Conservation (phyloP, 805 yeast genomes). For the Lachancea kluyveri region DNA sequence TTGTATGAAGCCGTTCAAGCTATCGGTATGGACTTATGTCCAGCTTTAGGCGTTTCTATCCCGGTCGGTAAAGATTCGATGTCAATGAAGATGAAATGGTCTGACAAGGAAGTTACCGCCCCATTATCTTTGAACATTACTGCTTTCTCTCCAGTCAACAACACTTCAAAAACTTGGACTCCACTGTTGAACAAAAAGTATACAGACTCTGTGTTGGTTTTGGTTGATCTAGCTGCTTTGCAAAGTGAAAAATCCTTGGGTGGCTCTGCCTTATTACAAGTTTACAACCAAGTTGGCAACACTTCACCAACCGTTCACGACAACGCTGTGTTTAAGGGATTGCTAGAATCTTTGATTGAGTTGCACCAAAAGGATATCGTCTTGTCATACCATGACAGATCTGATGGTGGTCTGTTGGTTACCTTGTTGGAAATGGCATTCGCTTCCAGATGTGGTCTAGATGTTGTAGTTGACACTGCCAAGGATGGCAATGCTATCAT, state of each 20-base stretch:
- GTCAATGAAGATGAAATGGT: constrained; percentile 99
- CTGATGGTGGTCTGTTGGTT: constrained; percentile 92
- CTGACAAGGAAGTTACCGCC: constrained; percentile 84
- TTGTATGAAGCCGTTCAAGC: constrained; percentile 97
- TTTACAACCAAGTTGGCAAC: constrained; percentile 80
- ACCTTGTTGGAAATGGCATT: constrained; percentile 93
- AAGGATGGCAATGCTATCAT: constrained; percentile 41
- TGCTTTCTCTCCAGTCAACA: constrained; percentile 80
- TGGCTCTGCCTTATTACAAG: constrained; percentile 94
- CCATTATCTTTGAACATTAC: constrained; percentile 89
- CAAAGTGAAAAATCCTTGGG: constrained; percentile 59
- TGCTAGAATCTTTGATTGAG: constrained; percentile 61
- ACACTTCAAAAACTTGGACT: constrained; percentile 92
- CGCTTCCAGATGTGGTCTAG: constrained; percentile 85
- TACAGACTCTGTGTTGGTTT: constrained; percentile 58
- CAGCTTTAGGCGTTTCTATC: constrained; percentile 81
- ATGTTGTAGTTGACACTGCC: constrained; percentile 39
- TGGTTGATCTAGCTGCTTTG: constrained; percentile 69
- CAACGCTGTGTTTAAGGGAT: constrained; percentile 52
- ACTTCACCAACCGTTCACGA: constrained; percentile 78
- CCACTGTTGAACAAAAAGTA: constrained; percentile 58
- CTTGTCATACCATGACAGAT: constrained; percentile 87
- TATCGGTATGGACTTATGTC: constrained; percentile 89
- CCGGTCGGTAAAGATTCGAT: constrained; percentile 99
- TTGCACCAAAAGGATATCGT: constrained; percentile 67